Percentiles rank a stretch among this genome's conserved stretches.
Conservation (phyloP, 2,329 filamentous ascomycete genomes). For the Fusarium armeniacum region DNA sequence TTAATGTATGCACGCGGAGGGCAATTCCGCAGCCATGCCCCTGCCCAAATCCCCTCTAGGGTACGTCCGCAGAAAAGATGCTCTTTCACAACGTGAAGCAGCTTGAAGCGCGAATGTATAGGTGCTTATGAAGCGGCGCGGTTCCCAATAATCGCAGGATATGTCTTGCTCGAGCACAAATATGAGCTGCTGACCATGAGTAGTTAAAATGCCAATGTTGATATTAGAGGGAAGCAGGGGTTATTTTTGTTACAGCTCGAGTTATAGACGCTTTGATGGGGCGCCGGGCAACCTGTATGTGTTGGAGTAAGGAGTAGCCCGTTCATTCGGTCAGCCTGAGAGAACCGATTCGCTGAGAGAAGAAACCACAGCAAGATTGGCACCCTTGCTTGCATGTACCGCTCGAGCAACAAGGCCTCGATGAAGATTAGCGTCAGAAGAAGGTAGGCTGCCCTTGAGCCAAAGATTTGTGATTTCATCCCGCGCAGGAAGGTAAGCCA, state of each 20-base stretch:
- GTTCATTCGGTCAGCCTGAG: slow-evolving; percentile 27
- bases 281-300: slow-evolving; percentile 2
- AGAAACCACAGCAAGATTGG: slow-evolving; percentile 50
- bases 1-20: neutral
- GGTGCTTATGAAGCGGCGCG: neutral
- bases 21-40: neutral
- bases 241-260: neutral
- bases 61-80: neutral
- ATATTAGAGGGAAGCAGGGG: neutral
- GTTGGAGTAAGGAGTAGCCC: neutral
- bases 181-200: neutral
- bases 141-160: neutral
- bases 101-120: neutral
- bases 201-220: neutral
- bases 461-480: slow-evolving; percentile 96
- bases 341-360: slow-evolving; percentile 57
- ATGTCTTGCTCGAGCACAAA: neutral
- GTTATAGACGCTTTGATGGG: neutral
- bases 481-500: slow-evolving; percentile 86
- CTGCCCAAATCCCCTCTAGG: neutral
- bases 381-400: slow-evolving; percentile 59
- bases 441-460: slow-evolving; percentile 80
- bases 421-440: slow-evolving; percentile 54
- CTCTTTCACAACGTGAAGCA: neutral
- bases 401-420: slow-evolving; percentile 57